Base-by-base conservation (phyloP, 345 rosid species). In the Chamaenerion angustifolium region DNA sequence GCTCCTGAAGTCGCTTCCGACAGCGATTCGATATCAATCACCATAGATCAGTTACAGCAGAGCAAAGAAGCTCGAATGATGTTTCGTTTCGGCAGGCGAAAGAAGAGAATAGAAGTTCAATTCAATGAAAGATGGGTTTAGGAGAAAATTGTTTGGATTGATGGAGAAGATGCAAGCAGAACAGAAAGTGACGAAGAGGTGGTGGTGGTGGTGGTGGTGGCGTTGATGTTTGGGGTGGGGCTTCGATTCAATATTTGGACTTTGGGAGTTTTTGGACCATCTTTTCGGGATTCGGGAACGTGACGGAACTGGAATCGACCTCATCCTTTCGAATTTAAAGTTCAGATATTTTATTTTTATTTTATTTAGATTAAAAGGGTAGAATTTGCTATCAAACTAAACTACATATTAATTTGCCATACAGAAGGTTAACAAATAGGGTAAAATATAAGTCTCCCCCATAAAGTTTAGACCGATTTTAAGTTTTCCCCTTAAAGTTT, bases 1-100 rank as follows among this genome's bases (percentile, higher is more conserved):
- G 93, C 89, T 16, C 93, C 95, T 1, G 89, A 83, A 4, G 93
- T 78, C 14, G 95, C 95, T 58, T 83, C 89, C 6, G 93, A 64
- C 14, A 83, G 3, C 4, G 95, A 78, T 53, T 78, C 86, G 9
- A 80, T 56, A 75, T 86, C 83, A 52, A 73, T 45, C 48, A 72
- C 86, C 80, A 75, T 78, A 31, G 10, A 45, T 10, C 18, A 23
- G 23, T 45, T 4, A 45, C 43, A 23, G 57, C 23, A 46, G 14
- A 23, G 27, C 27, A 23, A 5, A 2, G 27, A 31, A 31, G 37
- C 37, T 31, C 8, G 37, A 31, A 31, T 31, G 37, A 31, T 3
- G 49, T 23, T 27, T n/a, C 21, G 6, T 15, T 15, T n/a, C 21
- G 46, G 4, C 0, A 42, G 40, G 50, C 2, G 4, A 4, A 5